Evolutionary conservation across 78 protist genomes (phyloP), one percentile per base, ranked within the genome.

Genomic region (Guillardia theta): DNA sequence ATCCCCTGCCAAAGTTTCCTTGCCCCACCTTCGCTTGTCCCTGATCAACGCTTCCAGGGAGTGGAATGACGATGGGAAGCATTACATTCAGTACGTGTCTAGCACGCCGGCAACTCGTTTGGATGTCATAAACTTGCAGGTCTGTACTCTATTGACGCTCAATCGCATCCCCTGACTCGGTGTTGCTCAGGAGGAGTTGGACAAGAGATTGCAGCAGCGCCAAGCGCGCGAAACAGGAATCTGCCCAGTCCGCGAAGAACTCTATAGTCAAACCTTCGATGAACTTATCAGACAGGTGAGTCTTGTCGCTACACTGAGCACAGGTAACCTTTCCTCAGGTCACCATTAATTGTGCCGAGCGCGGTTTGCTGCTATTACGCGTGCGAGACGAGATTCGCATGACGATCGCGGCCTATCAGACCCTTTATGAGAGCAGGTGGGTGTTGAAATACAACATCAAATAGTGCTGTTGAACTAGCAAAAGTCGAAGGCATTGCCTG

Each of bases 211-310:
- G 80, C 95, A 93, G 90, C 93, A 93, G 88, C 94, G 97, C 30
- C 94, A 94, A 80, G 98, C 98, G 8, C 95, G 97, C 12, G 99
- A 97, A 88, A 96, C 97, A 0, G 99, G 99, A 53, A 96, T 98
- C 93, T 97, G 98, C 93, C 97, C 98, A 0, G 96, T 97, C 15
- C 87, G 99, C 33, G 97, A 97, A 87, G 98, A 97, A 83, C 95
- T 98, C 41, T 98, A 97, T 93, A 30, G 93, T 8, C 98, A 97
- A 87, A 22, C 88, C 37, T 98, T 98, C 48, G 99, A 94, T 95
- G 95, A 48, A 83, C 87, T 36, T 19, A 44, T 53, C 44, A 12
- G 93, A 22, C 70, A 83, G 94, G 93, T 44, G 6, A 6, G 15
- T 19, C 8, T 33, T 64, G 37, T 64, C 78, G 62, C 44, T 27